Percentiles rank a stretch among this genome's conserved stretches.
phyloP scores from a whole-genome alignment of 2,329 filamentous ascomycete genomes.

The Trichoderma lentiforme region DNA sequence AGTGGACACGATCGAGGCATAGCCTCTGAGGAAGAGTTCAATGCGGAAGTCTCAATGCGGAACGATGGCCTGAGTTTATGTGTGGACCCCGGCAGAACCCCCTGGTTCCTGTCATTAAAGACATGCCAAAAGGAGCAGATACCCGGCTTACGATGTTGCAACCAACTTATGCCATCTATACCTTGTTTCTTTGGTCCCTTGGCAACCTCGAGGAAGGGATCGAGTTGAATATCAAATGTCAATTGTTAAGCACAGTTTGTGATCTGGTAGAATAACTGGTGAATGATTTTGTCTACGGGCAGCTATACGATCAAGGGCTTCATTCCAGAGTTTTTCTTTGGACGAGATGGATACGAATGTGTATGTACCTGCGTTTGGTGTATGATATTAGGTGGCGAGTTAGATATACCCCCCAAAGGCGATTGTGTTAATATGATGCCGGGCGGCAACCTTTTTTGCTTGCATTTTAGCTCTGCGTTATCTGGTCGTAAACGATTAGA shows the following conservation, averaged over 20 bases:
- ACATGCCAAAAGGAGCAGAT: background rate
- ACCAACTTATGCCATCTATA: background rate
- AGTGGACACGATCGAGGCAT: background rate
- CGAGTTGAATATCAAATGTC: background rate
- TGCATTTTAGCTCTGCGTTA: background rate
- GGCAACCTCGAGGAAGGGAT: background rate
- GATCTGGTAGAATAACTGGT: background rate
- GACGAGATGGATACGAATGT: background rate
- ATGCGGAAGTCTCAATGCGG: background rate
- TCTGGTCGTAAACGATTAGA: background rate
- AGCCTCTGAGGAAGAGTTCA: background rate
- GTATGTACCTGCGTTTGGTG: background rate
- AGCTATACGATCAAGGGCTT: background rate
- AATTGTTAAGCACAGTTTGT: background rate
- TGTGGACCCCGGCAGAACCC: background rate
- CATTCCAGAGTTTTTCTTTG: background rate
- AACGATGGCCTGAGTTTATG: background rate
- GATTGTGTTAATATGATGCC: background rate
- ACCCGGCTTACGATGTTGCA: background rate
- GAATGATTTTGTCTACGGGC: background rate
- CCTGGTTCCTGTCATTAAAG: background rate
- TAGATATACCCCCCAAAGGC: constrained; percentile 7
- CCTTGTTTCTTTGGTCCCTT: background rate
- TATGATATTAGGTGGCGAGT: background rate
- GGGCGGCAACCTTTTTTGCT: background rate